Evolutionary conservation across 1,284 basidiomycete species (phyloP), one percentile per base, ranked within the genome.

Genomic region (Agroathelia rolfsii): DNA sequence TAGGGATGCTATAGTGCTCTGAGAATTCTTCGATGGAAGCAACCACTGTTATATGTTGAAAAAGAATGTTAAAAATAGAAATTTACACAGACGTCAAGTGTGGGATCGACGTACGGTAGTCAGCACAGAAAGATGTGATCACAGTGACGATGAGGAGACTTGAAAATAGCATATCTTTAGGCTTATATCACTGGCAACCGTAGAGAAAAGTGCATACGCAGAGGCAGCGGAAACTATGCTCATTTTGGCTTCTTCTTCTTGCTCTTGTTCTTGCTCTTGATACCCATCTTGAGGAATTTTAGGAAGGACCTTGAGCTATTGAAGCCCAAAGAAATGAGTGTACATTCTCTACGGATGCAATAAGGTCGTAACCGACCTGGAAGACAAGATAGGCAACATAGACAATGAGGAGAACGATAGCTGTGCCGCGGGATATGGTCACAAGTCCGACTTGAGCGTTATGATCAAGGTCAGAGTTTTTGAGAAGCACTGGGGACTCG

Each of bases 11-110:
- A 54, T 84, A 90, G 31, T 78, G 63, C 14, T 72, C 60, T 1
- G 88, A 86, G 15, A 85, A 87, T 53, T 92, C 86, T 52, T 93
- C 89, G 41, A 93, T 93, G 2, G 85, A 88, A 5, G 78, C 83
- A 17, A 94, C 88, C 50, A 88, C 82, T 85, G 37, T 3, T n/a
- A n/a, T n/a, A n/a, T n/a, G n/a, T n/a, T n/a, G 24, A 34, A 36
- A 26, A 11, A 35, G n/a, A n/a, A n/a, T n/a, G n/a, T 16, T 12
- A 32, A 10, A 28, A 6, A 20, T 34, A 30, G 7, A 35, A 27
- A 16, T 3, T 6, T 12, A 4, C 10, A n/a, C 23, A 30, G 31
- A 27, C 35, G 32, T n/a, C 8, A 28, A 32, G n/a, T n/a, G 7
- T 21, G 28, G 15, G 4, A 5, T 17, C 12, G 12, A 64, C 76